A percentile compares a stretch with the other conserved stretches of the same genome.
Conservation (phyloP, 768 basidiomycete genomes). For the Amanita phalloides region DNA sequence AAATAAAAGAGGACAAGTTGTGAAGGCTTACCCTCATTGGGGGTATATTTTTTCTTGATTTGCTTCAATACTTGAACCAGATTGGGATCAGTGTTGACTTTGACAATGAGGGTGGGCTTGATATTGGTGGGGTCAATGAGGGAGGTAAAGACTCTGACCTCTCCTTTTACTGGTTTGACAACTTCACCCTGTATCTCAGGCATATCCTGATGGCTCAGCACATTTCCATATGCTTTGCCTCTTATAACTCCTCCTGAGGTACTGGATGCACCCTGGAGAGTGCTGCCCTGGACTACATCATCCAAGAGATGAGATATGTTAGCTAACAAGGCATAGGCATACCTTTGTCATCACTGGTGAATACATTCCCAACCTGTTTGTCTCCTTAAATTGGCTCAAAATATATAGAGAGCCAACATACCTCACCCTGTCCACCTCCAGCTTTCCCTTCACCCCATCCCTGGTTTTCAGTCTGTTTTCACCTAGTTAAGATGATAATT, state of each 20-base stretch:
- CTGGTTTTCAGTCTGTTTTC: too few relatives aligned
- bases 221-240: constrained; percentile 7
- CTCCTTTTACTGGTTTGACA: background rate
- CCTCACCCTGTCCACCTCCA: background rate
- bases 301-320: too few relatives aligned
- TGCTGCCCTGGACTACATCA: background rate
- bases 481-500: background rate
- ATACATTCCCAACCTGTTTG: too few relatives aligned
- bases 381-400: too few relatives aligned
- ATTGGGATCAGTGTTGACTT: background rate
- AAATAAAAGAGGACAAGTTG: background rate
- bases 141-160: background rate
- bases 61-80: background rate
- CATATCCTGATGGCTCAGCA: background rate
- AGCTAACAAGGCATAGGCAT: background rate
- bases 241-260: constrained; percentile 2
- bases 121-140: background rate
- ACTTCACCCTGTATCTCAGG: background rate
- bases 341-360: background rate
- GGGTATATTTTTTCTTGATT: background rate
- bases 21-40: background rate
- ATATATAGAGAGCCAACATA: too few relatives aligned
- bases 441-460: background rate
- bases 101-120: background rate
- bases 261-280: constrained; percentile 4